These are phyloP conservation scores for Sugiyamaella mastotermitis DNA, from an alignment of 805 yeast species.

Conservation along the genomic window DNA sequence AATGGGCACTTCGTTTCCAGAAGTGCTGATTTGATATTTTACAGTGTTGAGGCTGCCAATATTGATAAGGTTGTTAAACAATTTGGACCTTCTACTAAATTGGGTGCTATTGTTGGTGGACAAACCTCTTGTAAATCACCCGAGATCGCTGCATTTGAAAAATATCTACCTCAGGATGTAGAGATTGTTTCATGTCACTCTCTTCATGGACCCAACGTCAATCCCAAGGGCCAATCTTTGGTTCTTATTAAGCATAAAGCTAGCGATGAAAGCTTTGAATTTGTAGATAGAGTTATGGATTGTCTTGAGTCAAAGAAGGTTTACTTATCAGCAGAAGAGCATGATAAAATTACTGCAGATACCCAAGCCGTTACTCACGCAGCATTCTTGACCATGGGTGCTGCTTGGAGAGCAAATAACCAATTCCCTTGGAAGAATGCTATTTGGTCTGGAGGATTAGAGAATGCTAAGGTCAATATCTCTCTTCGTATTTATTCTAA, in stretches of 20 bases:
- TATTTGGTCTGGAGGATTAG: slow-evolving; percentile 88
- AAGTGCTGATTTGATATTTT: slow-evolving; percentile 72
- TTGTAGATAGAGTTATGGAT: slow-evolving; percentile 58
- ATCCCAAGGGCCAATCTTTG: slow-evolving; percentile 86
- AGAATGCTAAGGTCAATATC: slow-evolving; percentile 91
- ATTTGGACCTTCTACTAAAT: slow-evolving; percentile 81
- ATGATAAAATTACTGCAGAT: slow-evolving; percentile 93
- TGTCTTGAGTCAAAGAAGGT: slow-evolving; percentile 78
- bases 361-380: slow-evolving; percentile 99
- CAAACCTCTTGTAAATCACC: slow-evolving; percentile 94
- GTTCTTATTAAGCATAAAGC: slow-evolving; percentile 71
- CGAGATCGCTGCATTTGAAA: slow-evolving; percentile 81
- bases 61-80: slow-evolving; percentile 61
- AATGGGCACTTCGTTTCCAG: slow-evolving; percentile 87
- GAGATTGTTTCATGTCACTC: slow-evolving; percentile 87
- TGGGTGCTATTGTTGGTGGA: slow-evolving; percentile 93
- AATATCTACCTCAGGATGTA: slow-evolving; percentile 65
- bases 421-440: slow-evolving; percentile 87
- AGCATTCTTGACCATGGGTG: slow-evolving; percentile 94
- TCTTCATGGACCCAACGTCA: slow-evolving; percentile 88
- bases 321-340: slow-evolving; percentile 74
- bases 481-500: slow-evolving; percentile 85
- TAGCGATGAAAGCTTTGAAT: slow-evolving; percentile 43
- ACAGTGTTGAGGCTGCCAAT: slow-evolving; percentile 89
- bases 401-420: slow-evolving; percentile 80